Conservation (phyloP, 1,139 yeast species). For the Hemisphaericaspora subhashii region DNA sequence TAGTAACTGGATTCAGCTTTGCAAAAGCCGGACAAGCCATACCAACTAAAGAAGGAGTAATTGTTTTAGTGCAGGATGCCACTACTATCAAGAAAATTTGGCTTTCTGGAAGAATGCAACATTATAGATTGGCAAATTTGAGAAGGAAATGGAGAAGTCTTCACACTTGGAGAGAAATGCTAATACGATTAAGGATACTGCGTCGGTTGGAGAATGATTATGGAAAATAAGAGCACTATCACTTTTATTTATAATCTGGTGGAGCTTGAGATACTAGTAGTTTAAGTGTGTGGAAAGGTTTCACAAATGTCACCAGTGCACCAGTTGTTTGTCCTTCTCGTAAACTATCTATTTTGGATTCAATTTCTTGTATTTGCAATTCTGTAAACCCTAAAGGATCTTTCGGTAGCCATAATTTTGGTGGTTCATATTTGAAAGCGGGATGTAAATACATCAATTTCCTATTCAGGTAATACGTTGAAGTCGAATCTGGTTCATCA, state of each 20-base stretch:
- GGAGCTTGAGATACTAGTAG: conserved; percentile 34
- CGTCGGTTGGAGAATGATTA: conserved; percentile 19
- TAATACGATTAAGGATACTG: conserved; percentile 24
- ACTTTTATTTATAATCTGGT: conserved; percentile 32
- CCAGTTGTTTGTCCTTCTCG: conserved; percentile 31
- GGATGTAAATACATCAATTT: conserved; percentile 33
- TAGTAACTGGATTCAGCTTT: conserved; percentile 36
- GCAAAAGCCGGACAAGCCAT: conserved; percentile 28
- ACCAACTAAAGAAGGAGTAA: conserved; percentile 33
- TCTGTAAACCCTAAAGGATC: conserved; percentile 23
- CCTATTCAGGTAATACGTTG: conserved; percentile 18
- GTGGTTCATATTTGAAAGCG: conserved; percentile 32
- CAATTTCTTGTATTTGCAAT: conserved; percentile 14
- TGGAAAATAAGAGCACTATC: conserved; percentile 4
- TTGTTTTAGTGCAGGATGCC: conserved; percentile 23
- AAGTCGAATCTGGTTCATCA: conserved; percentile 1
- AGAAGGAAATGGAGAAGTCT: conserved; percentile 5
- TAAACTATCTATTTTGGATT: conserved; percentile 15
- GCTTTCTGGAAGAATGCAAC: conserved; percentile 25
- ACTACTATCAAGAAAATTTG: conserved; percentile 26
- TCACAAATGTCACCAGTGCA: conserved; percentile 22
- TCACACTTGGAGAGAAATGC: conserved; percentile 23
- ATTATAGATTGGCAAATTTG: conserved; percentile 2
- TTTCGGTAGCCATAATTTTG: conserved; percentile 36
- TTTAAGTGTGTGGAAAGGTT: conserved; percentile 16